Base-by-base conservation (phyloP, 169 alveolate genomes). In the Eimeria necatrix region DNA sequence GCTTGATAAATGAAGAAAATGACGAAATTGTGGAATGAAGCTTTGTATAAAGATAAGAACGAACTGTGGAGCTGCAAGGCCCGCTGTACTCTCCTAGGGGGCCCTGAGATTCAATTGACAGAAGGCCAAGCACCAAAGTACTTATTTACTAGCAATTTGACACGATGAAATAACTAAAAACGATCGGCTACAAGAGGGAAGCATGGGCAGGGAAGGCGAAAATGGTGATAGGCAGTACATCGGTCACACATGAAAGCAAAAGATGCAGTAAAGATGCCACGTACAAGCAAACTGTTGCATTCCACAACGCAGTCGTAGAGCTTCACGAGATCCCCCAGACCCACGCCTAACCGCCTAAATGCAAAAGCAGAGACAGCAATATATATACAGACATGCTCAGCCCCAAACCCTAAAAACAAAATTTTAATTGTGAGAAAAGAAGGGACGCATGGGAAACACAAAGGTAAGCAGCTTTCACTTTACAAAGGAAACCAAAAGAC, bases 1-100 rank as follows among this genome's bases (percentile, higher is more conserved):
- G 97, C 81, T 97, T 97, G 85, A 97, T 95, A 89, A 98, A 98
- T 60, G 97, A 97, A 26, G 96, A 96, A 91, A 98, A 98, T 73
- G 96, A 97, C 86, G 96, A 95, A 26, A 99, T 94, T 52, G 96
- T 95, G 51, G 95, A 7, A 26, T 73, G 84, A 1, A 73, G 26
- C 84, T 73, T 41, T 12, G 18, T 24, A 64, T 7, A 49, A 46
- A 51, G 32, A 60, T 64, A 80, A 52, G 51, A 5, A 53, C 86
- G 71, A 61, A 88, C 60, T 59, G 86, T 26, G 76, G 68, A 41
- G 24, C 20, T 24, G 46, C 94, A 73, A 71, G 76, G 86, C 20
- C 94, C 87, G 16, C n/a, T 60, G 74, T 88, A 53, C 56, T 49
- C 85, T n/a, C 56, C 53, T 24, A 41, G 56, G 22, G 51, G 74